Conservation (phyloP, 2,329 filamentous ascomycete genomes). For the Akanthomyces lecanii region DNA sequence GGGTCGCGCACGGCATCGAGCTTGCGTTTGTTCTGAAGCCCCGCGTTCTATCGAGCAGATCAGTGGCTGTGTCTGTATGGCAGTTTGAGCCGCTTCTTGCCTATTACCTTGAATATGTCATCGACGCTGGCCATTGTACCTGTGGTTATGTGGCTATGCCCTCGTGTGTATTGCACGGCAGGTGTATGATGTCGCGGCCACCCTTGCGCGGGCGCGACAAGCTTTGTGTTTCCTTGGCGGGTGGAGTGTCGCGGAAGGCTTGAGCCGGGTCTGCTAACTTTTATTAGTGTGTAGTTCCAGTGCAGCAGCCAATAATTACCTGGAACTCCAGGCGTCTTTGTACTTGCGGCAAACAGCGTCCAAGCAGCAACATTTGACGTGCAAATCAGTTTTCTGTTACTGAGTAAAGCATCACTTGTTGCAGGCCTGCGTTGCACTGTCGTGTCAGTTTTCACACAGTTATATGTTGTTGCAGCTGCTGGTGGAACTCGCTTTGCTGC, state of each 20-base stretch:
- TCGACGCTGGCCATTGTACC: conserved; percentile 52
- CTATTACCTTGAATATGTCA: conserved; percentile 51
- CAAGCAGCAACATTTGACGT: too few species aligned
- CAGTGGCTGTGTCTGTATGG: conserved; percentile 14
- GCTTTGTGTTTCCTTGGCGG: not conserved
- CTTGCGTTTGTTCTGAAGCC: conserved; percentile 57
- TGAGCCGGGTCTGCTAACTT: too few species aligned
- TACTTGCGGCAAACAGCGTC: too few species aligned
- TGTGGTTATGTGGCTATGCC: not conserved
- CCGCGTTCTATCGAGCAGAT: conserved; percentile 35
- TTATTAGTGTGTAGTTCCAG: too few species aligned
- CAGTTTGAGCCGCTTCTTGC: not conserved
- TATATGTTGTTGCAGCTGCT: too few species aligned
- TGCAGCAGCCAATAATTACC: too few species aligned
- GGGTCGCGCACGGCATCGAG: conserved; percentile 58
- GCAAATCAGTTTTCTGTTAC: too few species aligned
- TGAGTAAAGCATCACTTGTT: too few species aligned
- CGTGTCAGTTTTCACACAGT: too few species aligned
- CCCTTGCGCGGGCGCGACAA: not conserved
- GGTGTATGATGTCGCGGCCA: not conserved
- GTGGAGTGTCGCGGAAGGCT: not conserved
- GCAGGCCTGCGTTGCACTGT: too few species aligned
- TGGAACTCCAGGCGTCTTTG: too few species aligned
- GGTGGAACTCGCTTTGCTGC: too few species aligned
- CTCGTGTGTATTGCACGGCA: not conserved